These are phyloP conservation scores for Moringa oleifera DNA, from an alignment of 345 rosid genomes.

Conservation along the genomic window DNA sequence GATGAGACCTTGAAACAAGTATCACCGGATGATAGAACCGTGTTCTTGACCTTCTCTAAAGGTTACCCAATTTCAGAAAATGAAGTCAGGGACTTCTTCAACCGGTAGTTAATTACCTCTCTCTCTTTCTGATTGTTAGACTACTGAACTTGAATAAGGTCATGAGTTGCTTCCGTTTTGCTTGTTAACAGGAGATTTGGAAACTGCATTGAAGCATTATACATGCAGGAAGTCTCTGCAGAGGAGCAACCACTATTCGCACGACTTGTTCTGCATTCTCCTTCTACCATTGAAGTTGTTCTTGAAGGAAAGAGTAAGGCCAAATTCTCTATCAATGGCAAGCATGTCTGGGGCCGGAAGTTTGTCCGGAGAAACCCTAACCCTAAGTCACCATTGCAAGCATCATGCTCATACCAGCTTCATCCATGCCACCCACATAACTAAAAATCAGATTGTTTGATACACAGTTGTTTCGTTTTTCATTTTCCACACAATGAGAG, in stretches of 20 bases:
- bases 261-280: conserved; percentile 35
- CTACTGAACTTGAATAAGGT: no score
- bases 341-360: conserved; percentile 67
- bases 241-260: conserved; percentile 49
- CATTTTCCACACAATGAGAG: no score
- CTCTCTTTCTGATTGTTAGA: no score
- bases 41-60: conserved; percentile 73
- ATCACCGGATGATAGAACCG: conserved; percentile 39
- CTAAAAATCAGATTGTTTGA: no score
- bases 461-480: no score
- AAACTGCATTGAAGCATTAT: conserved; percentile 38
- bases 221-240: conserved; percentile 41
- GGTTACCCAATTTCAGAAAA: conserved; percentile 57
- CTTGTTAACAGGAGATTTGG: conserved; percentile 42
- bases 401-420: no score
- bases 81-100: conserved; percentile 52
- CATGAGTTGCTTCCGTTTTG: no score
- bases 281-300: conserved; percentile 19
- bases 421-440: no score
- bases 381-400: no score
- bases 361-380: conserved; percentile 23
- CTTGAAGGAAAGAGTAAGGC: conserved; percentile 31
- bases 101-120: conserved; percentile 26
- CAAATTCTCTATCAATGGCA: conserved; percentile 64
- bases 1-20: background rate